These are phyloP conservation scores for Trypanosoma grayi DNA, from an alignment of 208 protist species.

Conservation along the genomic window DNA sequence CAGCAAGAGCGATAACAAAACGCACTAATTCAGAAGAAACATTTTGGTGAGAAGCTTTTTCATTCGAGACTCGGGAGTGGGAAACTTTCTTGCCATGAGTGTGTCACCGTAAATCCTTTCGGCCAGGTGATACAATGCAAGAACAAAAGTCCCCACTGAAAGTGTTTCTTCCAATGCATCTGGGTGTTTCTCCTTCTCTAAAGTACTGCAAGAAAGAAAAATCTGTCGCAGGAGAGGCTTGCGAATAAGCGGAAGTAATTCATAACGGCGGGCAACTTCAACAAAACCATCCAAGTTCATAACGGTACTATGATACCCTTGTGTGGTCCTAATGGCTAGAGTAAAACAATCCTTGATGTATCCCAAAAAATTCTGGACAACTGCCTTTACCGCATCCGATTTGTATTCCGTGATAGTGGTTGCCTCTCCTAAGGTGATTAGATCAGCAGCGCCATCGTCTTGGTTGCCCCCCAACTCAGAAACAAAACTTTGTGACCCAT, in stretches of 20 bases:
- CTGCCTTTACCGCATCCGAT: conserved; percentile 28
- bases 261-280: conserved; percentile 31
- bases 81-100: conserved; percentile 37
- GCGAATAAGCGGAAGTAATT: conserved; percentile 49
- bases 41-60: conserved; percentile 66
- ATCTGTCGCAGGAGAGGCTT: conserved; percentile 38
- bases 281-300: conserved; percentile 51
- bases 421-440: not conserved
- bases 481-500: not conserved
- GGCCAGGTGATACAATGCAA: conserved; percentile 48
- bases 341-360: conserved; percentile 47
- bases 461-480: not conserved
- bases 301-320: conserved; percentile 13
- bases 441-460: not conserved
- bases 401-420: conserved; percentile 25
- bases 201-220: conserved; percentile 35
- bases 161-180: conserved; percentile 28
- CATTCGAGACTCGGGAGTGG: conserved; percentile 39
- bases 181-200: conserved; percentile 14
- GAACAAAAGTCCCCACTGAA: conserved; percentile 29
- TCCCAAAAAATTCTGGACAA: conserved; percentile 33
- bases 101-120: conserved; percentile 52
- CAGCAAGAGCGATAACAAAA: not conserved
- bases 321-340: conserved; percentile 8
- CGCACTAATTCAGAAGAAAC: conserved; percentile 38